Percentiles rank a stretch among this genome's conserved stretches.
phyloP scores from a whole-genome alignment of 2,329 filamentous ascomycete species.

The Erysiphe neolycopersici region DNA sequence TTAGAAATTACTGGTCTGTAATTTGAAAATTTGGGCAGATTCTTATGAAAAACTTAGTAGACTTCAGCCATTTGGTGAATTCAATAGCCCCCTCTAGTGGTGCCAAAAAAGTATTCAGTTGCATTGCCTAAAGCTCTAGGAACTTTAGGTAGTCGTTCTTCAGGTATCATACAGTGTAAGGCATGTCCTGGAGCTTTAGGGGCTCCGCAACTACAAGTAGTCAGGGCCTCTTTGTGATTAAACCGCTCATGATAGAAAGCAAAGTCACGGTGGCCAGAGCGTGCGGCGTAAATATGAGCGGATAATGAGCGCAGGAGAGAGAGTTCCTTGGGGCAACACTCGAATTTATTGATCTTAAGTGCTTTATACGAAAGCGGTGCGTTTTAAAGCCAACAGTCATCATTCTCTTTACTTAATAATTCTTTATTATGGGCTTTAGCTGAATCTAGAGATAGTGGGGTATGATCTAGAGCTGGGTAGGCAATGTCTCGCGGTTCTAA shows the following conservation, averaged over 20 bases:
- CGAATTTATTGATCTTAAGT: not conserved
- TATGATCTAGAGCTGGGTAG: not conserved
- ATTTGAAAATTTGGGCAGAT: not conserved
- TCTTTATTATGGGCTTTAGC: not conserved
- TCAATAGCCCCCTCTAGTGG: not conserved
- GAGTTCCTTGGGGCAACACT: not conserved
- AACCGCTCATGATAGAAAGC: not conserved
- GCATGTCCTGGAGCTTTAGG: no score
- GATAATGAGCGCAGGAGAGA: not conserved
- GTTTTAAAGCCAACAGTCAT: not conserved
- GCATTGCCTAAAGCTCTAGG: not conserved
- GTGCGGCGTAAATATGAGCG: not conserved
- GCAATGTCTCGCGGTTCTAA: not conserved
- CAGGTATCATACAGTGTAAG: no score
- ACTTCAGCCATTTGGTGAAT: not conserved
- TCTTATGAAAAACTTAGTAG: not conserved
- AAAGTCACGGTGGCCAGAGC: not conserved
- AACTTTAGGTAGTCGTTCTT: no score
- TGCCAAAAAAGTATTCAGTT: not conserved
- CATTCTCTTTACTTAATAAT: not conserved
- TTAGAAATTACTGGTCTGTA: not conserved
- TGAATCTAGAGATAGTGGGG: not conserved
- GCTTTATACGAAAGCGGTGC: not conserved
- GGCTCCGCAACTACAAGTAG: no score
- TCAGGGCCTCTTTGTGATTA: not conserved